Conservation (phyloP, 371 early-diverging fungal species). For the Chytridium lagenaria region DNA sequence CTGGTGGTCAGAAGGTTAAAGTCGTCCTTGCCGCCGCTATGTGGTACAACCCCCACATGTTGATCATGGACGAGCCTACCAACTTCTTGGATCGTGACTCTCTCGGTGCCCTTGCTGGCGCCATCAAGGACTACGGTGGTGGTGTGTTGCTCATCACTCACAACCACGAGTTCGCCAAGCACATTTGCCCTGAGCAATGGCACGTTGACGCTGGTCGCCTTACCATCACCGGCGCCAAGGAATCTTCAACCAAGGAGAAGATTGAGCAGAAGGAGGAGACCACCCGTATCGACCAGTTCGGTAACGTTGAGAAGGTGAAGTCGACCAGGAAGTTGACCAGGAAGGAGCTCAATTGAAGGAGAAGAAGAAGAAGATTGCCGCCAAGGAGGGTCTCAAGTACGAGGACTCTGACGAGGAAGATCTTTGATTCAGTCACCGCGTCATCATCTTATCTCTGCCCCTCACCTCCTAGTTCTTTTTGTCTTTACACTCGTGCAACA, state of each 20-base stretch:
- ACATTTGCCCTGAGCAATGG: slow-evolving; percentile 69
- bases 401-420: slow-evolving; percentile 54
- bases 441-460: too few species aligned
- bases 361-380: slow-evolving; percentile 52
- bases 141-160: slow-evolving; percentile 91
- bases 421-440: too few species aligned
- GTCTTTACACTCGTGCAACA: too few species aligned
- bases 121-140: slow-evolving; percentile 82
- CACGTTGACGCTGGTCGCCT: slow-evolving; percentile 54
- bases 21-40: slow-evolving; percentile 84
- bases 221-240: slow-evolving; percentile 62
- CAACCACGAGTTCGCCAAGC: slow-evolving; percentile 79
- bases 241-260: slow-evolving; percentile 43
- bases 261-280: slow-evolving; percentile 53
- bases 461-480: too few species aligned
- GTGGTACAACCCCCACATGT: slow-evolving; percentile 86
- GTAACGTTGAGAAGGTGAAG: slow-evolving; percentile 51
- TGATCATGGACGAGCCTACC: slow-evolving; percentile 91
- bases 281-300: slow-evolving; percentile 51
- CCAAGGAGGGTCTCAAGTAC: slow-evolving; percentile 23
- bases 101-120: slow-evolving; percentile 84
- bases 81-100: slow-evolving; percentile 91
- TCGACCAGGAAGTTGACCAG: slow-evolving; percentile 47
- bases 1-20: slow-evolving; percentile 93
- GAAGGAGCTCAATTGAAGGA: slow-evolving; percentile 46